A percentile compares a stretch with the other conserved stretches of the same genome.
These are phyloP conservation scores for Apium graveolens DNA, from an alignment of 129 eudicot genomes.

Conservation along the genomic window DNA sequence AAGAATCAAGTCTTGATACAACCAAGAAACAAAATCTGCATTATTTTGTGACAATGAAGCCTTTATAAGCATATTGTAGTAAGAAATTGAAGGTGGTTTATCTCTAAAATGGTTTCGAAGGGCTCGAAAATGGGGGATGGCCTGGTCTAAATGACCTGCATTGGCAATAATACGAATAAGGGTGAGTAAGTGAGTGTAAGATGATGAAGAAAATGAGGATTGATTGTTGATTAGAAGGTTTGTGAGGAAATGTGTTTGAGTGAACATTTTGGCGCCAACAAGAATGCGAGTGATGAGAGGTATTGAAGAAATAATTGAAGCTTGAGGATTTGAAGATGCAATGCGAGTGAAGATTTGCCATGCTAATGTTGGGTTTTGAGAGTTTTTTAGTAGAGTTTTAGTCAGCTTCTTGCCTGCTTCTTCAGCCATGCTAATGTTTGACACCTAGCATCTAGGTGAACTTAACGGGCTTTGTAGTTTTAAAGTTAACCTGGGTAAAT, in stretches of 20 bases:
- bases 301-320: slow-evolving; percentile 23
- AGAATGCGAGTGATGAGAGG: slow-evolving; percentile 53
- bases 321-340: slow-evolving; percentile 20
- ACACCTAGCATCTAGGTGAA: too few relatives aligned
- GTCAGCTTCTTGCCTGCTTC: slow-evolving; percentile 26
- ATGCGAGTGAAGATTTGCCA: slow-evolving; percentile 71
- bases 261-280: slow-evolving; percentile 46
- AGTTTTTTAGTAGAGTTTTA: slow-evolving; percentile 48
- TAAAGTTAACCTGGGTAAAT: too few relatives aligned
- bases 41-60: slow-evolving; percentile 23
- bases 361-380: slow-evolving; percentile 58
- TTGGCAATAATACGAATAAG: slow-evolving; percentile 35
- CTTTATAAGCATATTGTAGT: slow-evolving; percentile 59
- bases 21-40: slow-evolving; percentile 28
- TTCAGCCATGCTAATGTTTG: slow-evolving; percentile 1
- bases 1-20: slow-evolving; percentile 66
- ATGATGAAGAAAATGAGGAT: slow-evolving; percentile 23
- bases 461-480: too few relatives aligned
- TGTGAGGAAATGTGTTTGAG: slow-evolving; percentile 46
- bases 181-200: slow-evolving; percentile 17
- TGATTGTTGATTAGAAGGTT: slow-evolving; percentile 26
- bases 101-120: slow-evolving; percentile 39
- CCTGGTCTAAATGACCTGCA: slow-evolving; percentile 39
- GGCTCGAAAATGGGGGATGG: slow-evolving; percentile 53
- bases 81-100: slow-evolving; percentile 30